Evolutionary conservation across 352 stramenopile genomes (phyloP).

Genomic region (Thalassiosira pacifica): DNA sequence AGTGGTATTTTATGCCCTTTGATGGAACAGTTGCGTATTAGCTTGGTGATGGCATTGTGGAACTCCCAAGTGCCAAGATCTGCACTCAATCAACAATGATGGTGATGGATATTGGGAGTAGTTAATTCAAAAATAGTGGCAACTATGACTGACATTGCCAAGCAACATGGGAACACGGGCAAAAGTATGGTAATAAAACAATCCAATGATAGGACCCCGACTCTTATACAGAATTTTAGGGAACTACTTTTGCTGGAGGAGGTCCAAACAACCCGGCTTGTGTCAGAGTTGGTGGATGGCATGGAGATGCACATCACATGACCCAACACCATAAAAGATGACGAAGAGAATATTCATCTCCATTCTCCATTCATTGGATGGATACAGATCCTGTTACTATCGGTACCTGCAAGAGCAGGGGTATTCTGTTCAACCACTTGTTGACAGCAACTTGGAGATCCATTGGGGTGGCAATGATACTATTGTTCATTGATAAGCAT

Average conservation of each 20-base stretch:
- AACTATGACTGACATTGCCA: not conserved
- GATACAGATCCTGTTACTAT: slow-evolving; percentile 24
- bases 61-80: not conserved
- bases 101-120: not conserved
- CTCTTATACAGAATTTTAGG: slow-evolving; percentile 16
- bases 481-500: too few species aligned
- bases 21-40: not conserved
- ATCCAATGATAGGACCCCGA: not conserved
- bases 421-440: not conserved
- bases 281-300: slow-evolving; percentile 7
- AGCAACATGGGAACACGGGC: not conserved
- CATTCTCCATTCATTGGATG: slow-evolving; percentile 10
- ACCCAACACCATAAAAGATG: not conserved
- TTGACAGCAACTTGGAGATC: not conserved
- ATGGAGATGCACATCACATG: too few species aligned
- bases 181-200: not conserved
- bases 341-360: slow-evolving; percentile 23
- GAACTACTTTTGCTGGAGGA: slow-evolving; percentile 2
- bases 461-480: too few species aligned
- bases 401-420: slow-evolving; percentile 28
- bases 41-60: not conserved
- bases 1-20: not conserved
- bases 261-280: slow-evolving; percentile 7
- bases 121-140: not conserved
- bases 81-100: not conserved